Evolutionary conservation across 2,329 filamentous ascomycete species (phyloP), one percentile per base, ranked within the genome.

Genomic region (Epichloe uncinata): DNA sequence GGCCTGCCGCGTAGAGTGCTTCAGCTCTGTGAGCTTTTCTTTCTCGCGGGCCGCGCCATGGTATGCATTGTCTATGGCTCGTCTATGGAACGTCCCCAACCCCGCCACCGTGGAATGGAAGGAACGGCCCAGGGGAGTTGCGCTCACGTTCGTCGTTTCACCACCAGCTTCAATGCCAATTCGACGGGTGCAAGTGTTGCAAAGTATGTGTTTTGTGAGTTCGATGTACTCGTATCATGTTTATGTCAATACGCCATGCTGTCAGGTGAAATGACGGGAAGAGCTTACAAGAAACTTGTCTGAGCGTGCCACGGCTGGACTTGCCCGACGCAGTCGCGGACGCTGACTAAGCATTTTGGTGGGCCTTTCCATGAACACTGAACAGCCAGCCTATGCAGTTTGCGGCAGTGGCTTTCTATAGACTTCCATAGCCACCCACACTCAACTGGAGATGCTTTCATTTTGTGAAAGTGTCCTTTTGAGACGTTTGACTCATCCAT

Each of bases 391-490:
- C 38, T 26, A 16, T 26, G 41, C 41, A 42, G 41, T 42, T 48
- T 26, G 40, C 33, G 33, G 36, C 22, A n/a, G 33, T 33, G n/a
- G 41, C 30, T 45, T 44, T 44, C 46, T 35, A 48, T 30, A 20
- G 36, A 42, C 26, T 48, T 35, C 46, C 22, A 47, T 40, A n/a
- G 37, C 22, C 22, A 22, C 22, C 44, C 40, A 47, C 47, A 38
- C 37, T 42, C 5, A 4, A 30, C 8, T 30, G 26, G 37, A 47
- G n/a, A 34, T 36, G 36, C 36, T 42, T 47, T 26, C 33, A 48
- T 44, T 50, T 48, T 38, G 38, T 41, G 16, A 18, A 55, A 35
- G 53, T 55, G 53, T 55, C 53, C 53, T 55, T 50, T 55, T 55
- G 15, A 35, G 38, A 5, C 35, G 20, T 11, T 52, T 50, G 47